phyloP scores from a whole-genome alignment of 352 stramenopile genomes.

The Pythium myriotylum region DNA sequence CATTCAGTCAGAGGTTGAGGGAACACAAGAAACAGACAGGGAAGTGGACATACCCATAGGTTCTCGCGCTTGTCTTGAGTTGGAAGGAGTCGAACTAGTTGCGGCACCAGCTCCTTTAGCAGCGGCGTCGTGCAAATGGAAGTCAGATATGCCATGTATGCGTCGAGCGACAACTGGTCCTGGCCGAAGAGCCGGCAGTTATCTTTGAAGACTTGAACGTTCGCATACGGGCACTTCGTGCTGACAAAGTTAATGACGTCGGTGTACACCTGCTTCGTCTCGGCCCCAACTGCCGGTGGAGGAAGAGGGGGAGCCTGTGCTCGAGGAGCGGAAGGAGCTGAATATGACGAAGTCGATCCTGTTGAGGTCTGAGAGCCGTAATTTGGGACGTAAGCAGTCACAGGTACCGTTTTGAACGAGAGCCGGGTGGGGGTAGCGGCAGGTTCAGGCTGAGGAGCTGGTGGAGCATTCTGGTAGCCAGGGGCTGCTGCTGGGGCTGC shows the following conservation, averaged over 20 bases:
- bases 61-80: constrained; percentile 85
- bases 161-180: constrained; percentile 83
- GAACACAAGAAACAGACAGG: constrained; percentile 1
- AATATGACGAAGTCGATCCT: constrained; percentile 5
- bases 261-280: constrained; percentile 85
- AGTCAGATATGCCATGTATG: constrained; percentile 79
- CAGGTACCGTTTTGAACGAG: constrained; percentile 32
- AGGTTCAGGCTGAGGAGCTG: constrained; percentile 10
- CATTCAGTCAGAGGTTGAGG: background rate
- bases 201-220: constrained; percentile 86
- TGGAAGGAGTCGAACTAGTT: constrained; percentile 80
- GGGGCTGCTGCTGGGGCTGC: constrained; percentile 3
- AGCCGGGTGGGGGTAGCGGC: constrained; percentile 10
- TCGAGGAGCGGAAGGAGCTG: constrained; percentile 39
- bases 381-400: constrained; percentile 28
- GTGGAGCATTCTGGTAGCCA: constrained; percentile 13
- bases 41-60: constrained; percentile 62
- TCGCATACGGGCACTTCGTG: constrained; percentile 77
- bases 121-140: constrained; percentile 77
- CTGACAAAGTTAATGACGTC: constrained; percentile 81
- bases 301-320: constrained; percentile 55
- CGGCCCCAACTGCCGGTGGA: constrained; percentile 47
- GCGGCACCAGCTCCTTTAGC: constrained; percentile 78
- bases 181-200: constrained; percentile 88
- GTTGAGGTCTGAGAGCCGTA: constrained; percentile 19